Percentiles rank a stretch among this genome's conserved stretches.
Conservation (phyloP, 768 basidiomycete species). For the Mycena latifolia region DNA sequence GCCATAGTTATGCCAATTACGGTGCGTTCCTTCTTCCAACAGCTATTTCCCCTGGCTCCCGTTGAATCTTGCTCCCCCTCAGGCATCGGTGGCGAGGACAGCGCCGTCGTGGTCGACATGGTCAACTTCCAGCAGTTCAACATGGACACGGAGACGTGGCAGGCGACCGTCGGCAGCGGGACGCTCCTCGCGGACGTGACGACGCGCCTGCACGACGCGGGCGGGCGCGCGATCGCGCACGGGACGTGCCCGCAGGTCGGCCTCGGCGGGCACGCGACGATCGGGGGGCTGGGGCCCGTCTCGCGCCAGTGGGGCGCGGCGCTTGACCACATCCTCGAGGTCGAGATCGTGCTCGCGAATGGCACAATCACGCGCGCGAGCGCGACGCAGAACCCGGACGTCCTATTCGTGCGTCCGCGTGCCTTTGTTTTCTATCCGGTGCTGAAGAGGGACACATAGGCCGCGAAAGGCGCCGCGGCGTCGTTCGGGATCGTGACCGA, state of each 20-base stretch:
- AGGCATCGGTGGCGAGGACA: constrained; percentile 43
- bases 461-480: constrained; percentile 44
- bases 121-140: constrained; percentile 38
- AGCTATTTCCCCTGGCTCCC: background rate
- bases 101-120: constrained; percentile 47
- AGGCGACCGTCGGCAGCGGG: constrained; percentile 40
- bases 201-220: constrained; percentile 29
- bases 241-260: constrained; percentile 48
- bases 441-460: constrained; percentile 26
- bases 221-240: constrained; percentile 43
- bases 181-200: constrained; percentile 42
- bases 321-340: constrained; percentile 42
- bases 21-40: background rate
- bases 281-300: constrained; percentile 39
- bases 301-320: constrained; percentile 41
- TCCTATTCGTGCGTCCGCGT: constrained; percentile 37
- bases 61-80: too few species aligned
- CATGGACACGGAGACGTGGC: constrained; percentile 42
- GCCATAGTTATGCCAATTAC: constrained; percentile 29
- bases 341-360: constrained; percentile 41
- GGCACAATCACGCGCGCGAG: constrained; percentile 37
- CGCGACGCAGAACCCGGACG: constrained; percentile 39
- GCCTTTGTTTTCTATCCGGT: background rate
- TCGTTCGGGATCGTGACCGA: constrained; percentile 46
- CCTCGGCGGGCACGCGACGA: constrained; percentile 41